A percentile compares a stretch with the other conserved stretches of the same genome.
These are phyloP conservation scores for Alternaria atra DNA, from an alignment of 2,329 filamentous ascomycete species.

Conservation along the genomic window DNA sequence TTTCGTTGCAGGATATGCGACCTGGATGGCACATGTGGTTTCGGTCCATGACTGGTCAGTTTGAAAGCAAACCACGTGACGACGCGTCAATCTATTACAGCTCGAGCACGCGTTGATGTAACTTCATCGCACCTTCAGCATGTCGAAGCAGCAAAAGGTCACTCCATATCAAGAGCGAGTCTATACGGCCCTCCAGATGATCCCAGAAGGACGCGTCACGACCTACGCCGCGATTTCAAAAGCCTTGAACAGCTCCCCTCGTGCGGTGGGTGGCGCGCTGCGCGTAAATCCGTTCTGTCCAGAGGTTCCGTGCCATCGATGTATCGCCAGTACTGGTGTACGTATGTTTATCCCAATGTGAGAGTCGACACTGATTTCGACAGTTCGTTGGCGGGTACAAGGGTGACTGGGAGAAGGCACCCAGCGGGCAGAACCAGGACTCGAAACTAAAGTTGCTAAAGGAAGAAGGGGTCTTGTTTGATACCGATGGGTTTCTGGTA, in stretches of 20 bases:
- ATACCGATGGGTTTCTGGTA: slow-evolving; percentile 66
- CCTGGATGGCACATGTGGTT: not conserved
- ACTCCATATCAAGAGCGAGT: slow-evolving; percentile 59
- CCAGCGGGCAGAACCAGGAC: slow-evolving; percentile 68
- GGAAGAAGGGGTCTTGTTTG: slow-evolving; percentile 71
- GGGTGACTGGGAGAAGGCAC: slow-evolving; percentile 69
- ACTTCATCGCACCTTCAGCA: slow-evolving; percentile 6
- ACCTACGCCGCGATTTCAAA: slow-evolving; percentile 79
- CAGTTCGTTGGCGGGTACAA: slow-evolving; percentile 72
- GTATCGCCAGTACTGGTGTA: slow-evolving; percentile 76
- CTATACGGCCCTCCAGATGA: slow-evolving; percentile 77
- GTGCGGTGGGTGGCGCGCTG: slow-evolving; percentile 80
- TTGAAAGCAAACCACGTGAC: slow-evolving; percentile 47
- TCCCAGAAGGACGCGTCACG: slow-evolving; percentile 77
- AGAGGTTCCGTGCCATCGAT: slow-evolving; percentile 80
- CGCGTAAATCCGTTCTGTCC: slow-evolving; percentile 84
- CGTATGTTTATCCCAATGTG: slow-evolving; percentile 27
- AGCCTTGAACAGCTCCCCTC: slow-evolving; percentile 73
- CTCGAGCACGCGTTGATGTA: slow-evolving; percentile 5
- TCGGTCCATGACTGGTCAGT: slow-evolving; percentile 36
- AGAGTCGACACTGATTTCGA: slow-evolving; percentile 6
- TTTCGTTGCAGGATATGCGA: not conserved
- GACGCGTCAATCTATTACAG: slow-evolving; percentile 25
- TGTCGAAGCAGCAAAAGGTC: slow-evolving; percentile 39
- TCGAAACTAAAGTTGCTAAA: slow-evolving; percentile 71